Conservation (phyloP, 2,329 filamentous ascomycete genomes). For the Xylaria sp. region DNA sequence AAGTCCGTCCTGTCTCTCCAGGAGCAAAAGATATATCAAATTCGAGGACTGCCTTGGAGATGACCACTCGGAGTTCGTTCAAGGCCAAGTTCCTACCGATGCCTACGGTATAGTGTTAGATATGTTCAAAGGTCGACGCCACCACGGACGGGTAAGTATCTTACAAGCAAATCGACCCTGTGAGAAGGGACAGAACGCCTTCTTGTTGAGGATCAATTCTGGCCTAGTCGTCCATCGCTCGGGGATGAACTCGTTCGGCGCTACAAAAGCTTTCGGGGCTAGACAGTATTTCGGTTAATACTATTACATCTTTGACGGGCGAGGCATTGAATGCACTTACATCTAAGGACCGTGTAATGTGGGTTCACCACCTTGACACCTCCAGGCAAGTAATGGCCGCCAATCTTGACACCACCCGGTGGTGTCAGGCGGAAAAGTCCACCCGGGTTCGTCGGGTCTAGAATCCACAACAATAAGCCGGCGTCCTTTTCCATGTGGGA, state of each 20-base stretch:
- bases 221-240: slow-evolving; percentile 40
- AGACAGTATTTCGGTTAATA: slow-evolving; percentile 6
- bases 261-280: slow-evolving; percentile 36
- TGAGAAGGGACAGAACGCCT: slow-evolving; percentile 37
- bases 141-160: background rate
- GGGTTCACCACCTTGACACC: slow-evolving; percentile 37
- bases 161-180: slow-evolving; percentile 39
- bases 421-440: slow-evolving; percentile 37
- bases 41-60: slow-evolving; percentile 37
- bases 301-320: background rate
- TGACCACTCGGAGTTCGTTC: slow-evolving; percentile 36
- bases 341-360: slow-evolving; percentile 36
- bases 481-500: background rate
- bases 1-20: slow-evolving; percentile 33
- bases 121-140: background rate
- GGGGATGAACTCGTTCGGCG: slow-evolving; percentile 38
- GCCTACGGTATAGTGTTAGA: slow-evolving; percentile 25
- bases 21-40: slow-evolving; percentile 36
- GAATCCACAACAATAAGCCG: slow-evolving; percentile 13
- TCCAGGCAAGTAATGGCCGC: slow-evolving; percentile 33
- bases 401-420: slow-evolving; percentile 30
- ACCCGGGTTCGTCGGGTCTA: slow-evolving; percentile 36
- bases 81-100: slow-evolving; percentile 40
- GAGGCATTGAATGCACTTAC: slow-evolving; percentile 20
- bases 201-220: slow-evolving; percentile 33